Conservation (phyloP, 345 rosid genomes). For the Syzygium aromaticum region DNA sequence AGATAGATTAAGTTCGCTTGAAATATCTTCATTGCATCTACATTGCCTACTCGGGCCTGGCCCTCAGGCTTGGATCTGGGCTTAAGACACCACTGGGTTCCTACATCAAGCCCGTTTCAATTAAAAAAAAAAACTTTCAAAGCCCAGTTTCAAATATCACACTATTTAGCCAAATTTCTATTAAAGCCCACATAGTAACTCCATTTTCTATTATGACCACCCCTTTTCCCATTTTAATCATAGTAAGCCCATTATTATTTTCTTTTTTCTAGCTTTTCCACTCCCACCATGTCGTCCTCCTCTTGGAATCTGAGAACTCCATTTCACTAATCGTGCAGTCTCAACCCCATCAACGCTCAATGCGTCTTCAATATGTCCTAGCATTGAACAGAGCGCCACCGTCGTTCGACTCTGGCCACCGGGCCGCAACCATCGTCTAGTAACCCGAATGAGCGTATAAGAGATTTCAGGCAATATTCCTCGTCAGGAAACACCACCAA, state of each 20-base stretch:
- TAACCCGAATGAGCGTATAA: not conserved
- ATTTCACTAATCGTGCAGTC: not conserved
- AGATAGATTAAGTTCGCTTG: too few relatives aligned
- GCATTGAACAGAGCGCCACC: not conserved
- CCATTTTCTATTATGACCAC: not conserved
- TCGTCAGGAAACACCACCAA: not conserved
- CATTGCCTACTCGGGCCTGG: too few relatives aligned
- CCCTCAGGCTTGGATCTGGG: not conserved
- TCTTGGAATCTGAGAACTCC: not conserved
- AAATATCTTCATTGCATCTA: too few relatives aligned
- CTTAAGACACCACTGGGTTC: not conserved
- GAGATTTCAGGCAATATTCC: not conserved
- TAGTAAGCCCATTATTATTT: not conserved
- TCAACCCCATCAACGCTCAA: not conserved
- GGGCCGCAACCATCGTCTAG: not conserved
- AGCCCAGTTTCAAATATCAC: not conserved
- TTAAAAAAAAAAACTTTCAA: not conserved
- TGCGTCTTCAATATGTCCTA: not conserved
- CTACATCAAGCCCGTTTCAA: not conserved
- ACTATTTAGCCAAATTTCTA: not conserved
- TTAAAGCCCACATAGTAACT: not conserved
- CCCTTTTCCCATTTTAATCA: not conserved
- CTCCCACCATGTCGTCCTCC: not conserved
- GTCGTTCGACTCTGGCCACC: not conserved
- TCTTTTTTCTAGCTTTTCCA: not conserved